Evolutionary conservation across 73 alveolate genomes (phyloP), one percentile per base, ranked within the genome.

Genomic region (Durusdinium trenchii): DNA sequence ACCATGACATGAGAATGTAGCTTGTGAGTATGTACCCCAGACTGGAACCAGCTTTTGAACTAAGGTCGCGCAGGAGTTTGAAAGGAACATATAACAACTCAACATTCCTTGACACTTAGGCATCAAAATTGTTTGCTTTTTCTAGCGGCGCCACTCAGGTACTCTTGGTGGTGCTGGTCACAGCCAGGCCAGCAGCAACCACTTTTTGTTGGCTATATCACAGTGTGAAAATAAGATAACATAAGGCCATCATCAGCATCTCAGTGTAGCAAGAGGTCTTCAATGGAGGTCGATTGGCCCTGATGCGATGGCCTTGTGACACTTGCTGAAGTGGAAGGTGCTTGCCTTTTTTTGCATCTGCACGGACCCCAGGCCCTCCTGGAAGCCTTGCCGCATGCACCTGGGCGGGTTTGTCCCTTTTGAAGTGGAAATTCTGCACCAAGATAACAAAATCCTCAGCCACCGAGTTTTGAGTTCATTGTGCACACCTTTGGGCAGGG

Each of bases 101-200:
- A 16, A 57, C n/a, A 60, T 60, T 1, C 30, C n/a, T 23, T 60
- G 1, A 60, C 30, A 32, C 30, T 57, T 57, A 16, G 23, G 69
- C 69, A 57, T 2, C 18, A 32, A 0, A 60, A 60, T 23, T 60
- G 73, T 1, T 60, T 60, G 60, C 4, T 54, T 0, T 36, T 75
- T 35, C 86, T 40, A 75, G 60, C 14, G 54, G 36, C 12, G 42
- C 89, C 20, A 62, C 89, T 46, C 45, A 89, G 96, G 96, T 50
- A 91, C 98, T 43, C 89, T 91, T 14, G 98, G 98, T 10, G 98
- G 89, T 30, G 98, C 98, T 45, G 98, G 98, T 23, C 98, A 91
- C 47, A 69, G 98, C 98, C 52, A 71, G 98, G 98, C 98, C 26
- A 50, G 85, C n/a, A 54, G 64, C 9, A 9, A 54, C 9, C 28